Evolutionary conservation across 179 eudicot genomes (phyloP), one percentile per base, ranked within the genome.

Genomic region (Amaranthus tricolor): DNA sequence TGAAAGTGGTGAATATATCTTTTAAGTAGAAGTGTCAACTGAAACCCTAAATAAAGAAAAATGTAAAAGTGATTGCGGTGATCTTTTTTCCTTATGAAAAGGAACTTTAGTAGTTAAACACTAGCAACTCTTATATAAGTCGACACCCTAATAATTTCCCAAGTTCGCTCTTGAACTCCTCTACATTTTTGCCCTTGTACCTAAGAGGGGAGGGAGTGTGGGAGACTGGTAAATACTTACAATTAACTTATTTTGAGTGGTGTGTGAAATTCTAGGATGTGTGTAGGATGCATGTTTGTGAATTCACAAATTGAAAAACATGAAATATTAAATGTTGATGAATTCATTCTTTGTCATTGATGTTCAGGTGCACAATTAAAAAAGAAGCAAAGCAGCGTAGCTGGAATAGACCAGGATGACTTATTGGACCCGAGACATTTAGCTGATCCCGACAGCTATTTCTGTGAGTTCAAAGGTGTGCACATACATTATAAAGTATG

Each of bases 391-490:
- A 82, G 78, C 83, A 82, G 74, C 74, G 74, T 90, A 76, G 98
- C 94, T 70, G 97, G 98, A 64, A 81, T 93, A 77, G 97, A 93
- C 81, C 97, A 93, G 84, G 96, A 94, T 48, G 96, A 89, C 71
- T 72, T 92, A 75, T 62, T 82, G 49, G 94, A 90, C 75, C 96
- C 97, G 16, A 70, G 83, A 70, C 79, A 78, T 48, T 71, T 94
- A 78, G 98, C 98, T 62, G 98, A 94, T 80, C 82, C 96, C 4
- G 98, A 92, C 72, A 91, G 98, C 75, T 89, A 84, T 76, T 94
- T 94, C 74, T 89, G 89, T 65, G 91, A 90, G 78, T 91, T 94
- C 80, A 90, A 89, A 60, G 97, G 96, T 63, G 89, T 94, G 58
- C 82, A 90, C 43, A 65, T 94, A 78, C 97, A 94, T 84, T 91